Conservation (phyloP, 2,329 filamentous ascomycete species). For the Sporothrix mexicana region DNA sequence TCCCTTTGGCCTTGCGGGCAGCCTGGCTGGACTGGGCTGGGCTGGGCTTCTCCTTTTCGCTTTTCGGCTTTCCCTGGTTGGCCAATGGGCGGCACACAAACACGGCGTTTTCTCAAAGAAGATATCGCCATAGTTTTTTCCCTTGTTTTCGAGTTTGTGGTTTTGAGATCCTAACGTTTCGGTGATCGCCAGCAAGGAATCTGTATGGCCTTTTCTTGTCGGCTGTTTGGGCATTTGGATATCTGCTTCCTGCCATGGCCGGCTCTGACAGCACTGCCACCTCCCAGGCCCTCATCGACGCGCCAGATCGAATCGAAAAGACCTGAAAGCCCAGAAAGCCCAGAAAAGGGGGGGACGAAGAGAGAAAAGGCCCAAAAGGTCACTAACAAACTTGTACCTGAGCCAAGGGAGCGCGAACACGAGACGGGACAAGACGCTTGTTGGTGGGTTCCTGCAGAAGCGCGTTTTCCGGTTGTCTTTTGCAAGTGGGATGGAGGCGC, state of each 20-base stretch:
- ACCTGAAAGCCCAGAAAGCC: background rate
- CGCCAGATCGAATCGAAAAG: constrained; percentile 1
- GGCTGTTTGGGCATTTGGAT: background rate
- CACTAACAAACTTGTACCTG: background rate
- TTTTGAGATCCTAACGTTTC: too few species aligned
- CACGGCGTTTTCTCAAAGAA: background rate
- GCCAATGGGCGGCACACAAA: constrained; percentile 11
- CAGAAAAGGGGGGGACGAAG: background rate
- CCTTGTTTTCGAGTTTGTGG: background rate
- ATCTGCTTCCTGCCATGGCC: background rate
- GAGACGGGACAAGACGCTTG: constrained; percentile 16
- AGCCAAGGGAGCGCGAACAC: constrained; percentile 18
- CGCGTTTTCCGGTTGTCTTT: constrained; percentile 31
- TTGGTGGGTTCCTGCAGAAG: constrained; percentile 35
- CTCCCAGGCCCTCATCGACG: constrained; percentile 17
- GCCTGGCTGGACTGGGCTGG: too few species aligned
- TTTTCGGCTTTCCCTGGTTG: background rate
- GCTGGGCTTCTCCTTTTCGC: background rate
- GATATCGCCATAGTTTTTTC: background rate
- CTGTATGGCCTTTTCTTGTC: background rate
- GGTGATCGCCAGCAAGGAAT: too few species aligned
- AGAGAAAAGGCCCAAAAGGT: background rate
- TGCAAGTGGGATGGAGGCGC: constrained; percentile 1
- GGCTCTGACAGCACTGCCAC: constrained; percentile 29
- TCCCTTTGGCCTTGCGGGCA: background rate